Evolutionary conservation across 2,329 filamentous ascomycete species (phyloP).

Genomic region (Pyrenochaeta sp.): DNA sequence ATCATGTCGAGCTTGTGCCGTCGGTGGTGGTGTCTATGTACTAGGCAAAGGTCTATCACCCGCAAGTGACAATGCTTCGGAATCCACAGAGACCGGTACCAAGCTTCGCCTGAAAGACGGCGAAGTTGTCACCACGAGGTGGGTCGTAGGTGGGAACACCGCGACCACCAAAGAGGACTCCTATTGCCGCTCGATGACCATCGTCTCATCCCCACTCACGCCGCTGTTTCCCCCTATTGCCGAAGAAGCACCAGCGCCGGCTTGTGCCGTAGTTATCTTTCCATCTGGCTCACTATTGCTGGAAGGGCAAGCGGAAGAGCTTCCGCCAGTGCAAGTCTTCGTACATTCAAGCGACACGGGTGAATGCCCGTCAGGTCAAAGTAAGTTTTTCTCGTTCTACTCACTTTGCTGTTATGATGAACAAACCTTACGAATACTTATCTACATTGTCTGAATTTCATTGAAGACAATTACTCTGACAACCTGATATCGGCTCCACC

Average conservation of each 20-base stretch:
- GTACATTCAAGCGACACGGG: slow-evolving; percentile 90
- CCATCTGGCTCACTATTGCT: slow-evolving; percentile 64
- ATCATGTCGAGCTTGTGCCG: slow-evolving; percentile 86
- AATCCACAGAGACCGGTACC: slow-evolving; percentile 33
- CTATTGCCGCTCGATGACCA: slow-evolving; percentile 69
- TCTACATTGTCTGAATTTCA: slow-evolving; percentile 99
- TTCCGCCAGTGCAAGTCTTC: slow-evolving; percentile 66
- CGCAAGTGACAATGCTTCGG: slow-evolving; percentile 3
- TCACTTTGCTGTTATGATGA: slow-evolving; percentile 76
- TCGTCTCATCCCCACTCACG: slow-evolving; percentile 72
- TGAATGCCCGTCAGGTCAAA: slow-evolving; percentile 87
- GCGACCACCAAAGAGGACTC: slow-evolving; percentile 11
- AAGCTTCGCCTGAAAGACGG: slow-evolving; percentile 65
- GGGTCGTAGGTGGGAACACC: slow-evolving; percentile 59
- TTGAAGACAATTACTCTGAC: slow-evolving; percentile 90
- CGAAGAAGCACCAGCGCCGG: slow-evolving; percentile 79
- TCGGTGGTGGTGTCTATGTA: slow-evolving; percentile 91
- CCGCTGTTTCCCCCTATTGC: slow-evolving; percentile 73
- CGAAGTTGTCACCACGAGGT: slow-evolving; percentile 64
- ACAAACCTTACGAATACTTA: slow-evolving; percentile 86
- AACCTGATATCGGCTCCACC: slow-evolving; percentile 76
- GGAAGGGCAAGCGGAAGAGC: slow-evolving; percentile 24
- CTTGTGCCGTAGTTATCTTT: slow-evolving; percentile 75
- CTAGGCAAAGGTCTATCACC: slow-evolving; percentile 72
- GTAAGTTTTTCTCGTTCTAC: slow-evolving; percentile 68